phyloP scores from a whole-genome alignment of 1,284 basidiomycete species.

The Boletus semigastroideus region DNA sequence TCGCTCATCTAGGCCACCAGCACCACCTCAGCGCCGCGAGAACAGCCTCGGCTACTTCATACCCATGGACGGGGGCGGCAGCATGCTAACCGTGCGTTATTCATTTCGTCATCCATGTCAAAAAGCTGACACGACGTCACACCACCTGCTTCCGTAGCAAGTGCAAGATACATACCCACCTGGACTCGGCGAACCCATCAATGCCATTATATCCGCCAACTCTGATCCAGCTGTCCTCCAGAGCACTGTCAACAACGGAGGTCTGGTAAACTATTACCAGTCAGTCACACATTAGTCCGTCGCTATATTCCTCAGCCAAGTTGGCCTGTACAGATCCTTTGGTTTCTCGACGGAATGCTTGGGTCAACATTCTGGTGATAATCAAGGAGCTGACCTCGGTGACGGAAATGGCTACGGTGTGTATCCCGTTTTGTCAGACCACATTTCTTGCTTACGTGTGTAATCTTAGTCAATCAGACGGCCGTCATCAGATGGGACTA shows the following conservation, averaged over 20 bases:
- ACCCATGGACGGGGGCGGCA: slow-evolving; percentile 42
- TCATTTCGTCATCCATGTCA: background rate
- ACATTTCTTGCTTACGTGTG: background rate
- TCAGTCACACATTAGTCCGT: slow-evolving; percentile 33
- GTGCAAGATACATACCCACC: slow-evolving; percentile 65
- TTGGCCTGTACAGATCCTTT: slow-evolving; percentile 40
- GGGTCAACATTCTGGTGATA: slow-evolving; percentile 71
- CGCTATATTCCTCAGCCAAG: slow-evolving; percentile 1
- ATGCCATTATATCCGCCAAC: slow-evolving; percentile 80
- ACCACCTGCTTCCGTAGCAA: slow-evolving; percentile 35
- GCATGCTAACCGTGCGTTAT: slow-evolving; percentile 47
- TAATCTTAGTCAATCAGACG: slow-evolving; percentile 64
- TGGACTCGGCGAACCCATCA: slow-evolving; percentile 88
- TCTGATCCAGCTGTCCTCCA: slow-evolving; percentile 76
- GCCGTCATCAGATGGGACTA: slow-evolving; percentile 82
- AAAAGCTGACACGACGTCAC: background rate
- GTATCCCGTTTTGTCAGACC: slow-evolving; percentile 29
- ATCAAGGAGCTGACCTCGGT: slow-evolving; percentile 80
- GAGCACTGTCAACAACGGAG: slow-evolving; percentile 62
- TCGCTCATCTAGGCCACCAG: background rate
- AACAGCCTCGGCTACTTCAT: slow-evolving; percentile 44
- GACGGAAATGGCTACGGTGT: slow-evolving; percentile 74
- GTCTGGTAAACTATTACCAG: slow-evolving; percentile 79
- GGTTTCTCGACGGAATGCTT: slow-evolving; percentile 81
- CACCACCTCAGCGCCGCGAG: slow-evolving; percentile 17